Evolutionary conservation across 345 rosid genomes (phyloP), one percentile per base, ranked within the genome.

Genomic region (Populus ilicifolia): DNA sequence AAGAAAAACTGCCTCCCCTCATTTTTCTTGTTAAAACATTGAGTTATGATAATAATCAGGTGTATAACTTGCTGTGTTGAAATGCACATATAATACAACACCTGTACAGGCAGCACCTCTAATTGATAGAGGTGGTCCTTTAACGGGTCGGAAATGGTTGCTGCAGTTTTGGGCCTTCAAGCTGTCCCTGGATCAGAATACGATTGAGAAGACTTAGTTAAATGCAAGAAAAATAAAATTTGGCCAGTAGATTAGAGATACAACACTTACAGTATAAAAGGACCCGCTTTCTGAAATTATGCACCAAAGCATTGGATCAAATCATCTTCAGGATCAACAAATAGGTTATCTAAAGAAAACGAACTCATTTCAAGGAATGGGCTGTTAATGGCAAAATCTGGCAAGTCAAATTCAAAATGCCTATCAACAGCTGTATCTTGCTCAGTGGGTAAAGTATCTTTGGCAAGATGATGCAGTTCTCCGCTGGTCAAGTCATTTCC

Each of bases 401-500:
- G 64, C 64, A 41, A 6, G 13, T 67, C 82, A 74, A 88, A 69
- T 68, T 78, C 78, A 75, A 91, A 86, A 73, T 79, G 84, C 87
- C 76, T 85, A 82, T 86, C 92, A 82, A 89, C 83, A 67, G 83
- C 84, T 70, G 86, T 83, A 5, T 89, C 91, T 82, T 89, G 94
- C 63, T 86, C 98, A 74, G 67, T 83, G 5, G 80, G 89, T 79
- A 85, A 88, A 56, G 83, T 30, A 64, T 89, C 89, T 21, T 85
- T 81, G 44, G 54, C 78, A 72, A 76, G 81, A 78, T 77, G 84
- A 54, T 80, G 87, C 77, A 89, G 72, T 8, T 83, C 88, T 48
- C 69, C 85, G 38, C 86, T 87, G 36, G 78, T 14, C 27, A 84
- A 66, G 27, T 77, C 91, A 29, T 81, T 85, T 83, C 74, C 93